Base-by-base conservation (phyloP, 2,329 filamentous ascomycete species). In the Esteya vermicola region DNA sequence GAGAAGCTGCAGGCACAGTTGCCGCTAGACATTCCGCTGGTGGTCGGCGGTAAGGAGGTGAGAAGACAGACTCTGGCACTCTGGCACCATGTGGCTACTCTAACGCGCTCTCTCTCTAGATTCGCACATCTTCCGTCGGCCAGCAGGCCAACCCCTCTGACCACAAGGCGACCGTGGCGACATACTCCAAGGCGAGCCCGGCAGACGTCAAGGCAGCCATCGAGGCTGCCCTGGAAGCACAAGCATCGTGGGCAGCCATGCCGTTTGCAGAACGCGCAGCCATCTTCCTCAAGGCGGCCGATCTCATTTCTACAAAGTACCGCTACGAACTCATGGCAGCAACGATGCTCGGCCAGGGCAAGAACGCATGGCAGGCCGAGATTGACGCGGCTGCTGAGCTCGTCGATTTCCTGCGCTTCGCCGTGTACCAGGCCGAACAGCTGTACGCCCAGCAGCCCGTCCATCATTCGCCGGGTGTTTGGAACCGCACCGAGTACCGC, bases 351-450 rank as follows among this genome's bases (percentile, higher is more conserved):
- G 91, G 89, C 45, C 89, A 98, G 63, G 89, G 91, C 54, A 96
- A 96, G 75, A 96, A 95, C 59, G 85, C 85, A 35, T 96, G 86
- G 86, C 89, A 98, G 63, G 89, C 91, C n/a, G 89, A 98, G 70
- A 96, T 96, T 9, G 26, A 28, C 9, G 26, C 26, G 10, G 26
- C 26, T 14, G 26, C 26, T 28, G 26, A 28, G 26, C 10, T 28
- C 10, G 26, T 28, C 10, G 89, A 98, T 58, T 96, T 96, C 63
- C 67, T 96, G 57, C 77, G 86, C 55, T 94, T 95, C 68, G 91
- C 91, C 55, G 89, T 95, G 39, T 78, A 88, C 58, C 95, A 91
- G 55, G 89, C 89, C 22, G 81, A 94, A 63, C 84, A 95, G 57
- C 66, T 94, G 41, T 94, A 95, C 58, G 74, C 75, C 28, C 78